Base-by-base conservation (phyloP, 176 grass and related monocot genomes). In the Hordeum vulgare region DNA sequence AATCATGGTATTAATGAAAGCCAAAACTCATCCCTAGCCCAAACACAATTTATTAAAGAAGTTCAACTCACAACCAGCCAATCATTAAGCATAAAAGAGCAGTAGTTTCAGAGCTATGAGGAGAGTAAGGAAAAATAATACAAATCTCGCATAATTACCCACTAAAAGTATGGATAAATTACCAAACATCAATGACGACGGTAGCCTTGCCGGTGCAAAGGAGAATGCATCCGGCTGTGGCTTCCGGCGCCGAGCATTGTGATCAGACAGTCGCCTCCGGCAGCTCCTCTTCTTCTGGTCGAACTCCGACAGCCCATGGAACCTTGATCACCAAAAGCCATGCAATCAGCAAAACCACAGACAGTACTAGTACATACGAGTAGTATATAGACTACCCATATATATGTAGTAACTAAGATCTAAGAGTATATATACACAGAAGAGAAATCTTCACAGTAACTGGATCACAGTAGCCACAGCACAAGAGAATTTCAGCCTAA, bases 251-350 rank as follows among this genome's bases (percentile, higher is more conserved):
- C 94, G 94, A 64, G 89, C 88, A 77, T 96, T 96, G 76, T 96
- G 94, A 58, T 90, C 94, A 81, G 90, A 90, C 40, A 96, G 82
- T 63, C 94, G 90, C 65, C 88, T 93, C 61, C 94, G 85, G 80
- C 94, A 96, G 61, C 94, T 96, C 80, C 94, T 81, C 79, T 96
- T 96, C 53, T 88, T 90, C 85, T 91, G 90, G 73, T 96, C 94
- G 80, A 96, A 96, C 82, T 96, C 94, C 3, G 83, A 82, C 9
- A 96, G 85, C 7, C 47, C 66, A 76, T 96, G 94, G 80, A 96
- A 96, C 85, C 93, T 96, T 86, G 21, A 89, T 83, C 23, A 92
- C 66, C 11, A 70, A 58, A 84, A 76, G n/a, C 37, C 79, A 79
- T 39, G 23, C 81, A 78, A 78, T 86, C 60, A 84, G 67, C 23